These are phyloP conservation scores for Pichia terricola DNA, from an alignment of 1,139 yeast genomes.

Conservation along the genomic window DNA sequence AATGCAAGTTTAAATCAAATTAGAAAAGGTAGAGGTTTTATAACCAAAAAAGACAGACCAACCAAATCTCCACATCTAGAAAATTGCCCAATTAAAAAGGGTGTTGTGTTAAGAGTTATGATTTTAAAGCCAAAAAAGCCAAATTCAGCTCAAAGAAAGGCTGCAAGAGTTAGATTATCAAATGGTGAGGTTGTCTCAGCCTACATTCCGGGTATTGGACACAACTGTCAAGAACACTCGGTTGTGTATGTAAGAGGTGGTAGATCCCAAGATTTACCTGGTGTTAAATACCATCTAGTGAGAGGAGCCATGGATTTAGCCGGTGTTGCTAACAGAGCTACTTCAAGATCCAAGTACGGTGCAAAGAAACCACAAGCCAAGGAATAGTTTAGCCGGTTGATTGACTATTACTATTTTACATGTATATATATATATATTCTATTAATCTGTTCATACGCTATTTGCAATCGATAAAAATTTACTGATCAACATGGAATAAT, in stretches of 20 bases:
- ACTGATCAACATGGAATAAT: too few species aligned
- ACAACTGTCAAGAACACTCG: constrained; percentile 96
- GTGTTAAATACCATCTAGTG: constrained; percentile 89
- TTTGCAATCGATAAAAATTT: not conserved
- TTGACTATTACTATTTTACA: too few species aligned
- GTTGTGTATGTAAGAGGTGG: constrained; percentile 96
- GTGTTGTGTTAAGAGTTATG: constrained; percentile 92
- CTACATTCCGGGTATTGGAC: constrained; percentile 97
- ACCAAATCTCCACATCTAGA: constrained; percentile 75
- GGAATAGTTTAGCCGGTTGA: constrained; percentile 19
- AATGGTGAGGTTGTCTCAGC: constrained; percentile 88
- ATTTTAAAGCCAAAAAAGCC: constrained; percentile 96
- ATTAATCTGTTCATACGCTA: constrained; percentile 3
- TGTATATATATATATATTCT: not conserved
- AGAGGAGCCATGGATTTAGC: constrained; percentile 92
- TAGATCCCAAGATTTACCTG: constrained; percentile 95
- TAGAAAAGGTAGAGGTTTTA: constrained; percentile 54
- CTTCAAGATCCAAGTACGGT: constrained; percentile 89
- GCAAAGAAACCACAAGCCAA: constrained; percentile 73
- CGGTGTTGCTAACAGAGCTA: constrained; percentile 88
- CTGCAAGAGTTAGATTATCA: constrained; percentile 86
- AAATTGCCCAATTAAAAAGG: constrained; percentile 76
- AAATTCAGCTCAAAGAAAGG: constrained; percentile 95
- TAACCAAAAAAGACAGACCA: constrained; percentile 36
- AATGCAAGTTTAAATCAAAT: constrained; percentile 68